Percentiles rank a stretch among this genome's conserved stretches.
Evolutionary conservation across 1,139 yeast genomes (phyloP).

Genomic region (Candida labiduridarum): DNA sequence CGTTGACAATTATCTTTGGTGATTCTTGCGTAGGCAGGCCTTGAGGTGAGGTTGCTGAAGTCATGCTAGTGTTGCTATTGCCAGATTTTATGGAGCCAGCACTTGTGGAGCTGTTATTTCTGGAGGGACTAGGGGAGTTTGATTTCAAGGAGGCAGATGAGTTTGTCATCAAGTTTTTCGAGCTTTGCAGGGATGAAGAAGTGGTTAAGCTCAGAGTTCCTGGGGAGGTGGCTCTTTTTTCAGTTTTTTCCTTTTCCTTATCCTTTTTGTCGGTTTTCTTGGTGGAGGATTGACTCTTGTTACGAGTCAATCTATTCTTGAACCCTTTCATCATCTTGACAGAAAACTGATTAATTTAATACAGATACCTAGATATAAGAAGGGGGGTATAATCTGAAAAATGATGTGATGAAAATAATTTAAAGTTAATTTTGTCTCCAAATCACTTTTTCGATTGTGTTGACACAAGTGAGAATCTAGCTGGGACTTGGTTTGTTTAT

Average conservation of each 20-base stretch:
- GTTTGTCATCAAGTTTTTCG: slow-evolving; percentile 26
- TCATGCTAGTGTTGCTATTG: slow-evolving; percentile 17
- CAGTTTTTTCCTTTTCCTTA: slow-evolving; percentile 28
- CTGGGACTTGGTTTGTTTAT: background rate
- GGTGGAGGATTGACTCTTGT: slow-evolving; percentile 39
- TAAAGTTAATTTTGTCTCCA: background rate
- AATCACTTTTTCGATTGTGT: background rate
- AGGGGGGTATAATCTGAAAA: no score
- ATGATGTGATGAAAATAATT: no score
- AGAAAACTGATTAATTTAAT: slow-evolving; percentile 9
- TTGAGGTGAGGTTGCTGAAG: slow-evolving; percentile 18
- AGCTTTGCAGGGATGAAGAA: slow-evolving; percentile 26
- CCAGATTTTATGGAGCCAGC: slow-evolving; percentile 30
- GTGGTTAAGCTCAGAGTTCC: slow-evolving; percentile 2
- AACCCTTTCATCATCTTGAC: slow-evolving; percentile 55
- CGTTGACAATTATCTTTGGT: slow-evolving; percentile 33
- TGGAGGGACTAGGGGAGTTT: slow-evolving; percentile 28
- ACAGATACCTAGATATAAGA: background rate
- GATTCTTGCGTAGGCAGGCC: slow-evolving; percentile 23
- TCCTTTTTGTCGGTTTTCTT: slow-evolving; percentile 41
- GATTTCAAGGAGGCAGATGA: slow-evolving; percentile 30
- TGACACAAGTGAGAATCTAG: no score
- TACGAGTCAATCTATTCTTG: slow-evolving; percentile 51
- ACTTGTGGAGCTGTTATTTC: slow-evolving; percentile 34
- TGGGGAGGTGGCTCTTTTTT: slow-evolving; percentile 17